Base-by-base conservation (phyloP, 768 basidiomycete genomes). In the Termitomyces sp. region DNA sequence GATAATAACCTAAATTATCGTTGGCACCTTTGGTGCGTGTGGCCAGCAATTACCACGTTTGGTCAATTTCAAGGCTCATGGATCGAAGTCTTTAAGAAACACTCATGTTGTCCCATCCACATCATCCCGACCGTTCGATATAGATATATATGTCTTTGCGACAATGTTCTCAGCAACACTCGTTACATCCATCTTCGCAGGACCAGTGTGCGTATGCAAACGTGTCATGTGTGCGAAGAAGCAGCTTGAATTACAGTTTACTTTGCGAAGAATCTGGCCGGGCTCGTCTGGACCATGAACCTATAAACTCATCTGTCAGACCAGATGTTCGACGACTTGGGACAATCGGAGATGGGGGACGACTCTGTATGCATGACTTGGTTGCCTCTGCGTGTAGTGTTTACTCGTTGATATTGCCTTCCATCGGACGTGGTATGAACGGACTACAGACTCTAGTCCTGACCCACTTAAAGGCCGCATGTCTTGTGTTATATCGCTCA, bases 391-490 rank as follows among this genome's bases (percentile, higher is more conserved):
- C 17, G 17, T n/a, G 35, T 37, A 26, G 9, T 22, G 14, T 26
- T n/a, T 26, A 26, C 17, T 50, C 26, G 37, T 22, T 50, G 24
- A 38, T 38, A 11, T 19, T 24, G 17, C 26, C 35, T 40, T 50
- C 17, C 12, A n/a, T 50, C n/a, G n/a, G 37, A 17, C n/a, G 24
- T 50, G 21, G 34, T 37, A 17, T 52, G 28, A 42, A 34, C 21
- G 19, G 32, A 40, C 32, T 30, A 12, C 28, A 41, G 53, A 38
- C 21, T 34, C 26, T 40, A 60, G n/a, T 54, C 42, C 19, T 8
- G 51, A 45, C 41, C 51, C 51, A 60, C 45, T 35, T 38, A 12
- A 19, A 42, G 38, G 28, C 53, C 56, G 59, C 56, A 56, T 57
- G 50, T 47, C 22, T 57, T 41, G 19, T 35, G 37, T 57, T 54